Evolutionary conservation across 352 stramenopile species (phyloP), one percentile per base, ranked within the genome.

Genomic region (Phytopythium delawarense): DNA sequence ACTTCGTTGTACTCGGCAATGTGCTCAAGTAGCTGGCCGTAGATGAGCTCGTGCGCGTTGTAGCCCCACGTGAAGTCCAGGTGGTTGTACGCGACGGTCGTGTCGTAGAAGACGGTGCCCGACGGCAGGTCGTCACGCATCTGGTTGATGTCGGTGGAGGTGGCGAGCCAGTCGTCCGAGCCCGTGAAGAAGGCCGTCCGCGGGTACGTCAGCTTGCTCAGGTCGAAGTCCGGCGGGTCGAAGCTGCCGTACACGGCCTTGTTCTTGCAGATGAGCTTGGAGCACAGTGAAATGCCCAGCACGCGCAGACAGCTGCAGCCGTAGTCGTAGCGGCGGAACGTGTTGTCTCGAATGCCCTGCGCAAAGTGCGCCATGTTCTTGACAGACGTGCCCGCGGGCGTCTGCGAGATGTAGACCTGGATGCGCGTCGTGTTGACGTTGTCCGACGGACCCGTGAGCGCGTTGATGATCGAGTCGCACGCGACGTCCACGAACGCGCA

Each of bases 1-100:
- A 76, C 62, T 23, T 81, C 75, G 42, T 84, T 77, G 45, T 77
- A 86, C 28, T 72, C 58, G 59, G 76, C 71, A 57, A 91, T 84
- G 21, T 91, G 73, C 5, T 63, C 57, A 49, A 89, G 68, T 46
- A 91, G 50, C 30, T 84, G 66, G 62, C 76, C 50, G 63, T 91
- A 91, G 54, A 91, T 70, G 25, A 75, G 59, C 32, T 84, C 71
- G 39, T 71, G 71, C 34, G 71, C 75, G 42, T 88, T 85, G 67
- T 70, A 79, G n/a, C 69, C 75, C 81, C 81, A 91, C 30, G 77
- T 88, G 65, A 82, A 91, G 69, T 91, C 81, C 44, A 91, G 57
- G 67, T 89, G 79, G 62, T 85, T 88, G 67, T 79, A 88, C 63
- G 59, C 34, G 49, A 83, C 62, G 48, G 63, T 74, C 63, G 65